Evolutionary conservation across 495 filamentous ascomycete species (phyloP), one percentile per base, ranked within the genome.

Genomic region (Xylaria castorea): DNA sequence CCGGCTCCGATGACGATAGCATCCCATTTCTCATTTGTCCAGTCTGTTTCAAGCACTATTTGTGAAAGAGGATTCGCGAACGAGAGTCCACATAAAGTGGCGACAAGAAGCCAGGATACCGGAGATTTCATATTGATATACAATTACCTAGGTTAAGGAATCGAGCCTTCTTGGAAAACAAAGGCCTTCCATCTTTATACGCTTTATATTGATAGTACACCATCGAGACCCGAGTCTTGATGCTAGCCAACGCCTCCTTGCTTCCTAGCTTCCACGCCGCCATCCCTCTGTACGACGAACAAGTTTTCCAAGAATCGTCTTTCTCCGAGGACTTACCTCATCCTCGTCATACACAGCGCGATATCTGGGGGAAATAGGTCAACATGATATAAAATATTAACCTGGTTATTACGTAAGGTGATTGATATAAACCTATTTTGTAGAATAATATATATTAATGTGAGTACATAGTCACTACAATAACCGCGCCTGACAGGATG

Each of bases 1-100:
- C 94, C 94, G 63, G 93, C 94, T 71, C 93, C 94, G 18, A 97
- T 89, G 76, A 97, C 91, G 71, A 97, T 85, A 79, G 73, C 76
- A 65, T 81, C 79, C 79, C 79, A 81, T 72, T 78, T 50, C 60
- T 80, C 63, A 5, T 55, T 48, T 1, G 76, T 68, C 80, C 80
- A 81, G 14, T 73, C 71, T n/a, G 75, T 68, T 16, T 60, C 27
- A 7, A 14, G 1, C 8, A 8, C 27, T 27, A 32, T 16, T 22
- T 30, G 50, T 42, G 20, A 5, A 9, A 48, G 20, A 38, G 70
- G 62, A 57, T 36, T 27, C 8, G 70, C 70, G 11, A 20, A 48
- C 5, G 70, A 65, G 16, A 51, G 69, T 25, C 16, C 16, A 25
- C 38, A 64, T 5, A 58, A 53, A 30, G 38, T 16, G 5, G 36